A percentile compares a stretch with the other conserved stretches of the same genome.
Evolutionary conservation across 2,329 filamentous ascomycete species (phyloP).

Genomic region (Monosporascus sp.): DNA sequence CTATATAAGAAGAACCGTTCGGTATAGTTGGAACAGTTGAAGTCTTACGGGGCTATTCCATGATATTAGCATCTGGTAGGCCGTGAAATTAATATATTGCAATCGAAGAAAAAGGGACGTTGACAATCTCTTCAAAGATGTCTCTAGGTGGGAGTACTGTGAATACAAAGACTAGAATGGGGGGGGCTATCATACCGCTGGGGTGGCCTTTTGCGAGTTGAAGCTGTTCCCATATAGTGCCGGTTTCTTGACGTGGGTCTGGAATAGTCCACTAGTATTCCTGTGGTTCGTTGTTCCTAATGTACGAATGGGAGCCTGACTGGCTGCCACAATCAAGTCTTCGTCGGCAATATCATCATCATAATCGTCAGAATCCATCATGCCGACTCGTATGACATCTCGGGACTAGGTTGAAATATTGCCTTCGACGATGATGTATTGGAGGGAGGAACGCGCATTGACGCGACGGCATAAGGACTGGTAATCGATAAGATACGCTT

Average conservation of each 20-base stretch:
- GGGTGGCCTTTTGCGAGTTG: slow-evolving; percentile 5
- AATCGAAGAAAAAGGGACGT: no score
- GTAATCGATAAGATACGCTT: background rate
- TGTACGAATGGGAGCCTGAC: slow-evolving; percentile 35
- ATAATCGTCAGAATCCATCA: slow-evolving; percentile 57
- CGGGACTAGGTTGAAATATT: slow-evolving; percentile 11
- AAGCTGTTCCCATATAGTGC: slow-evolving; percentile 5
- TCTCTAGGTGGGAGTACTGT: no score
- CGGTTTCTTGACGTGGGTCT: slow-evolving; percentile 10
- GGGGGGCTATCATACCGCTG: slow-evolving; percentile 8
- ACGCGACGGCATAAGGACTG: background rate
- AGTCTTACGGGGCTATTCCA: slow-evolving; percentile 7
- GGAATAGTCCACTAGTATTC: slow-evolving; percentile 13
- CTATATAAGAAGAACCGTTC: slow-evolving; percentile 19
- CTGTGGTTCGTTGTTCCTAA: slow-evolving; percentile 13
- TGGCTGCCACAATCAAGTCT: slow-evolving; percentile 57
- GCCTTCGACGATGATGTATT: background rate
- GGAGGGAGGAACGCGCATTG: background rate
- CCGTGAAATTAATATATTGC: no score
- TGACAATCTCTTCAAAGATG: no score
- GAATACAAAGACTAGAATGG: background rate
- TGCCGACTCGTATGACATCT: slow-evolving; percentile 15
- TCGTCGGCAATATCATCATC: slow-evolving; percentile 62
- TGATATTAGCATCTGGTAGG: background rate
- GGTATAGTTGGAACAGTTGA: background rate